Evolutionary conservation across 371 early-diverging fungal species (phyloP).

Genomic region (Mucor saturninus): DNA sequence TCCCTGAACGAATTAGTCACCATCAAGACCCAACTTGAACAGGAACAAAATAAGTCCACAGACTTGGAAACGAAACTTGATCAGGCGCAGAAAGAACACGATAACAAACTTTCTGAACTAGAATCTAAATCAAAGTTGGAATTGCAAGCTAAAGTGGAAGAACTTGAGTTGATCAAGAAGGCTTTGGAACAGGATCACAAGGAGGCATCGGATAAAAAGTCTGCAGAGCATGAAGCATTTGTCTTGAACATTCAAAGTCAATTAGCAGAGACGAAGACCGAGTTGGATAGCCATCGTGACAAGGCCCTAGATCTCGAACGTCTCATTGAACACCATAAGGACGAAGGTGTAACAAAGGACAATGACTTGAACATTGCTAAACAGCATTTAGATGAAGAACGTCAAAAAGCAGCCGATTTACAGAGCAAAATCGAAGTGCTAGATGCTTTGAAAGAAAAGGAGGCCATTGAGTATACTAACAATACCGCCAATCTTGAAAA

Average conservation of each 20-base stretch:
- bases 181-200: background rate
- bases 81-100: background rate
- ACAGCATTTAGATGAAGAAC: background rate
- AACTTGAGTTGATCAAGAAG: background rate
- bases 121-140: background rate
- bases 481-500: background rate
- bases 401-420: slow-evolving; percentile 7
- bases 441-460: slow-evolving; percentile 1
- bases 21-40: too few relatives aligned
- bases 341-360: background rate
- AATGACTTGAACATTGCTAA: background rate
- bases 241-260: background rate
- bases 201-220: background rate
- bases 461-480: background rate
- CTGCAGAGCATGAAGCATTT: slow-evolving; percentile 1
- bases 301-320: slow-evolving; percentile 7
- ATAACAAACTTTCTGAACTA: background rate
- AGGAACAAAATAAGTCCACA: background rate
- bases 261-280: background rate
- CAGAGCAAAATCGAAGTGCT: slow-evolving; percentile 3
- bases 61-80: slow-evolving; percentile 9
- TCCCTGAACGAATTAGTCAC: too few relatives aligned
- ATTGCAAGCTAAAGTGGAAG: slow-evolving; percentile 5
- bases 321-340: slow-evolving; percentile 6
- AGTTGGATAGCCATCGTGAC: slow-evolving; percentile 6